Percentiles rank a stretch among this genome's conserved stretches.
Conservation (phyloP, 2,329 filamentous ascomycete species). For the Fusarium sororula region DNA sequence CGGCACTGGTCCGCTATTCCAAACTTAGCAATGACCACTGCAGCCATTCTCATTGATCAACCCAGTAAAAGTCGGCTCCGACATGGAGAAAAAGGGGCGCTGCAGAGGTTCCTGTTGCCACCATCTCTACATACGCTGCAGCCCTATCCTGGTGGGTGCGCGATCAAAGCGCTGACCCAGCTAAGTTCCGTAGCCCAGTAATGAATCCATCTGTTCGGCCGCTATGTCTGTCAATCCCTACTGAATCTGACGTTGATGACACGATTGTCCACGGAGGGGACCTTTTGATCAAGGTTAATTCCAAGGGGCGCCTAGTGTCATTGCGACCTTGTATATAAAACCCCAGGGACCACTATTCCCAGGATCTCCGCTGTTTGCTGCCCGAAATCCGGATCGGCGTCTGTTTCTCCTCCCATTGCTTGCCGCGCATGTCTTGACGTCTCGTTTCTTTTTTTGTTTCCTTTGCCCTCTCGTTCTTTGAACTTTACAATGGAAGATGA, state of each 20-base stretch:
- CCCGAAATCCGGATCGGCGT: constrained; percentile 26
- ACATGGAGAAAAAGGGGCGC: constrained; percentile 1
- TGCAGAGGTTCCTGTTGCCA: neutral
- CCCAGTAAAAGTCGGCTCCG: neutral
- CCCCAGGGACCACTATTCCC: constrained; percentile 5
- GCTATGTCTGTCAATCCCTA: constrained; percentile 24
- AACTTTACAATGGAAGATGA: constrained; percentile 21
- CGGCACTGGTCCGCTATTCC: neutral
- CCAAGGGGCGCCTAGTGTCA: neutral
- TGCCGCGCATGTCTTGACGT: neutral
- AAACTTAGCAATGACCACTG: neutral
- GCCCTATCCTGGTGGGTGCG: neutral
- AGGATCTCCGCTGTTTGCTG: neutral
- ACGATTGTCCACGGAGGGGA: constrained; percentile 1
- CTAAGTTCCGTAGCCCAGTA: too few species aligned
- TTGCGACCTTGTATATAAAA: constrained; percentile 15
- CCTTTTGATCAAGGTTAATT: neutral
- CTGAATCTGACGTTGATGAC: constrained; percentile 19
- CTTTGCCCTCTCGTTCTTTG: neutral
- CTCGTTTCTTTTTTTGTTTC: neutral
- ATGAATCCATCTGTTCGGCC: neutral
- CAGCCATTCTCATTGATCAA: neutral
- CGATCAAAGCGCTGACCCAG: constrained; percentile 4
- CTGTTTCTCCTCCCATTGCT: neutral
- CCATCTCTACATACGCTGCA: neutral